Conservation (phyloP, 768 basidiomycete species). For the Pulveroboletus frians region DNA sequence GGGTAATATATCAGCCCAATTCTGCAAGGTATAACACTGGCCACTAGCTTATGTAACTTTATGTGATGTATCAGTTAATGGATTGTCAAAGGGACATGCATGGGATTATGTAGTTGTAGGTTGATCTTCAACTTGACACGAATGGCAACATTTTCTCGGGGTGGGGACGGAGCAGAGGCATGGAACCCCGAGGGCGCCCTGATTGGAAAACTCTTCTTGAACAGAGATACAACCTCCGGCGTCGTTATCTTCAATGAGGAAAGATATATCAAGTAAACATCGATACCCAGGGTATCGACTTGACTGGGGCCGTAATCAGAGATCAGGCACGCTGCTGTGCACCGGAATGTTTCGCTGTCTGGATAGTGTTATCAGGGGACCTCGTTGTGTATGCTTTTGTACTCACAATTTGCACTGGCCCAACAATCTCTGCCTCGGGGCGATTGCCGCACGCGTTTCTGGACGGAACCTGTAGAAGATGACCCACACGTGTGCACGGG, state of each 20-base stretch:
- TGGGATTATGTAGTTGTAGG: slow-evolving; percentile 35
- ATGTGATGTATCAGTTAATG: no score
- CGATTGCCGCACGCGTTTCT: background rate
- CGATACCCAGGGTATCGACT: slow-evolving; percentile 25
- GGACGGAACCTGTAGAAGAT: background rate
- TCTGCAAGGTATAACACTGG: no score
- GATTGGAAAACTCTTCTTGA: slow-evolving; percentile 31
- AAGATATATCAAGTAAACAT: slow-evolving; percentile 36
- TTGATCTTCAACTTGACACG: slow-evolving; percentile 57
- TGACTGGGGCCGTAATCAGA: slow-evolving; percentile 7
- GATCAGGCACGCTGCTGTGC: background rate
- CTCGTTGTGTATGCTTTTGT: background rate
- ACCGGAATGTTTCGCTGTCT: background rate
- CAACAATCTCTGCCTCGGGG: background rate
- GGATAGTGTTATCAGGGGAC: background rate
- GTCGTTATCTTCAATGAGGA: slow-evolving; percentile 40
- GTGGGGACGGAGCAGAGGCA: slow-evolving; percentile 67
- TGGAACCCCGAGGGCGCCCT: slow-evolving; percentile 52
- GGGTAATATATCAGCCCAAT: no score
- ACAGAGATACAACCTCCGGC: slow-evolving; percentile 36
- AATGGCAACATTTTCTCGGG: slow-evolving; percentile 64
- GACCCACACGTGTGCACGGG: slow-evolving; percentile 5
- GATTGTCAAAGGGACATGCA: no score
- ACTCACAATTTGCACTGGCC: background rate
- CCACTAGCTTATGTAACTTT: no score